Base-by-base conservation (phyloP, 2,329 filamentous ascomycete genomes). In the Pleurostoma richardsiae region DNA sequence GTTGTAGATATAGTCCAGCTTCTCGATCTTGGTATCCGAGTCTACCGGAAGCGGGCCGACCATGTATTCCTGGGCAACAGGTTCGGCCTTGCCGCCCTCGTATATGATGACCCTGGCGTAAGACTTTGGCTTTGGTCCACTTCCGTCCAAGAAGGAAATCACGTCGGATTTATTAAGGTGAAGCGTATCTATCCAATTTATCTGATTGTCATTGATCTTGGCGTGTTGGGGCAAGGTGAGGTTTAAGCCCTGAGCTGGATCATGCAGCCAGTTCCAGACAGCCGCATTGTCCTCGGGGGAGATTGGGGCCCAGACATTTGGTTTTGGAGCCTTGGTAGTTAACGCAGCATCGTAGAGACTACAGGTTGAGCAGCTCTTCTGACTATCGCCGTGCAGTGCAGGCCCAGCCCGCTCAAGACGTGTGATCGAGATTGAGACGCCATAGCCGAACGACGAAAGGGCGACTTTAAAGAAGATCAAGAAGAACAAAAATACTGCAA, bases 41-140 rank as follows among this genome's bases (percentile, higher is more conserved):
- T 61, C 59, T 39, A 74, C 57, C 4, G 74, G 74, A 28, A 79
- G 55, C n/a, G 76, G 76, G 0, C 76, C 75, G n/a, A 78, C 69
- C 41, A 72, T 57, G 50, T 75, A 70, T 46, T 79, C 68, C 29
- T 66, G 60, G 19, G 33, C 33, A n/a, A 36, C 33, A 36, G 33
- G 33, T 36, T 36, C 33, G 33, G n/a, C n/a, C n/a, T 36, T 36
- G n/a, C 33, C 33, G n/a, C 33, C 33, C 33, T 36, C 33, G 33
- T 36, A 36, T 36, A 36, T 36, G 33, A 36, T 36, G 8, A 36
- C 33, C n/a, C 33, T 36, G 33, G 33, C 33, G 33, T 36, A 36
- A 8, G 33, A 36, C 33, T n/a, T 36, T 36, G 33, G 33, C 8
- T 8, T 8, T n/a, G 33, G 33, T n/a, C 33, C 33, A 36, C n/a